Conservation (phyloP, 1,284 basidiomycete genomes). For the Cerioporus squamosus region DNA sequence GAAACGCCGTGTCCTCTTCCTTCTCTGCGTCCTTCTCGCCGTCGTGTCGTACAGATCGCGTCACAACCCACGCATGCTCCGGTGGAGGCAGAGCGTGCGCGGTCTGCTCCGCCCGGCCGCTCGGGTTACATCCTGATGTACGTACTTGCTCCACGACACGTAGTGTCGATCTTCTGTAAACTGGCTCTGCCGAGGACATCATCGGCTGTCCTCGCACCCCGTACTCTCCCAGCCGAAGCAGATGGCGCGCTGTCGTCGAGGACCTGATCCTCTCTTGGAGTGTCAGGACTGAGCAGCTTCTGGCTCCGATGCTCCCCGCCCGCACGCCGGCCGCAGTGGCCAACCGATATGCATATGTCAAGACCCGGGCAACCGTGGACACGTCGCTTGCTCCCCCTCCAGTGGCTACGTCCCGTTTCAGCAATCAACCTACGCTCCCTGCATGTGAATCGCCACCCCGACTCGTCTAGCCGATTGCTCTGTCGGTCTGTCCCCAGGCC, state of each 20-base stretch:
- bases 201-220: background rate
- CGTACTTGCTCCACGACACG: background rate
- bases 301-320: no score
- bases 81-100: constrained; percentile 9
- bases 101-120: constrained; percentile 4
- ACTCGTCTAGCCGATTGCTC: background rate
- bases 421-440: background rate
- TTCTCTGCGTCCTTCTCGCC: constrained; percentile 19
- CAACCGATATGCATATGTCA: background rate
- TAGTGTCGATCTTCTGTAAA: background rate
- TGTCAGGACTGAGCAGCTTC: no score
- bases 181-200: no score
- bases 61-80: constrained; percentile 9
- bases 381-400: no score
- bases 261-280: no score
- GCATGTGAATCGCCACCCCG: background rate
- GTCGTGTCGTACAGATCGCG: constrained; percentile 16
- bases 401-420: background rate
- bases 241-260: no score
- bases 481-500: background rate
- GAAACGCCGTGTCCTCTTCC: constrained; percentile 44
- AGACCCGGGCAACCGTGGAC: no score
- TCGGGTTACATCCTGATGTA: constrained; percentile 1
- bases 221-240: background rate
- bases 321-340: background rate